These are phyloP conservation scores for Endocalyx cinctus DNA, from an alignment of 2,329 filamentous ascomycete genomes.

Conservation along the genomic window DNA sequence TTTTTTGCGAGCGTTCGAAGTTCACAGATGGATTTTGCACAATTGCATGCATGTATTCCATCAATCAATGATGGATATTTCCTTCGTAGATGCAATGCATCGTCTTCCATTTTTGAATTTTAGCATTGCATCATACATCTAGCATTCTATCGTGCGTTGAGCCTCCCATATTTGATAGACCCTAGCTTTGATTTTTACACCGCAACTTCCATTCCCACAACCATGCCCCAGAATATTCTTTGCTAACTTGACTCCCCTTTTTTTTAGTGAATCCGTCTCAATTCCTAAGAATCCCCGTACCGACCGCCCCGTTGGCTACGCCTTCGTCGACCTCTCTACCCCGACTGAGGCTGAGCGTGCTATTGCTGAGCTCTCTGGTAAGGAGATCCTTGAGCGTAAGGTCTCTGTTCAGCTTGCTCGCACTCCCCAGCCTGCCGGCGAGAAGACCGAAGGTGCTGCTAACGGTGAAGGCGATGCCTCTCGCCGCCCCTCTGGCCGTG, in stretches of 20 bases:
- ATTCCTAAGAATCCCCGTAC: constrained; percentile 99
- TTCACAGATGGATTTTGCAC: no score
- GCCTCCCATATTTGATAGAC: no score
- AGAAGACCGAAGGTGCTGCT: constrained; percentile 64
- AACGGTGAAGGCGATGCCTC: constrained; percentile 71
- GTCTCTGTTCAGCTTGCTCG: constrained; percentile 97
- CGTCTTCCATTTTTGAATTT: no score
- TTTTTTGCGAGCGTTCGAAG: no score
- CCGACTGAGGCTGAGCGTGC: constrained; percentile 92
- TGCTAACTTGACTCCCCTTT: constrained; percentile 9
- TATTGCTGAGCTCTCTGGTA: constrained; percentile 91
- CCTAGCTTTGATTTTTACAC: no score
- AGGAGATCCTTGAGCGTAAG: constrained; percentile 98
- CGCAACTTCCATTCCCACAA: no score
- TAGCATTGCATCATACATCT: no score
- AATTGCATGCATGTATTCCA: no score
- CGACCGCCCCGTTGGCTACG: constrained; percentile 96
- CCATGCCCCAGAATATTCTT: no score
- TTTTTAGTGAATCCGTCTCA: constrained; percentile 84
- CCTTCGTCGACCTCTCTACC: constrained; percentile 96
- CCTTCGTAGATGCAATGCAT: no score
- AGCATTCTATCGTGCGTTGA: no score
- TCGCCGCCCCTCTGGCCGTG: constrained; percentile 58
- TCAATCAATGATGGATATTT: no score
- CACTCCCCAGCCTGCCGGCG: constrained; percentile 84